These are phyloP conservation scores for Vaccinium vitisidaea DNA, from an alignment of 148 eudicot genomes.

Conservation along the genomic window DNA sequence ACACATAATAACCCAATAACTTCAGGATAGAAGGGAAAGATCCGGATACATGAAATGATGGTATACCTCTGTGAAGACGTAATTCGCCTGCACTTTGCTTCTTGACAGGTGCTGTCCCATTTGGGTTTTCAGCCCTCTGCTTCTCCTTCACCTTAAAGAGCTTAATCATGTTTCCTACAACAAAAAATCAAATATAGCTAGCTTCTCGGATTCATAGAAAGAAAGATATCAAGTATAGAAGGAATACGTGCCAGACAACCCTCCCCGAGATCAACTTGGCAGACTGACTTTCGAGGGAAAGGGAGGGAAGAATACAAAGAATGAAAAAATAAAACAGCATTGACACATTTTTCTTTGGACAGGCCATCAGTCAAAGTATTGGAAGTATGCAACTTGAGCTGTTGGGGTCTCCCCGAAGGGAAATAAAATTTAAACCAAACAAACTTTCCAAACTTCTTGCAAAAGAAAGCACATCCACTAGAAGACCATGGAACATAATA, in stretches of 20 bases:
- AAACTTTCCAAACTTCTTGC: neutral
- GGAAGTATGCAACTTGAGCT: neutral
- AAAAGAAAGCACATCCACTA: neutral
- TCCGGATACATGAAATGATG: neutral
- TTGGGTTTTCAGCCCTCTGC: constrained; percentile 69
- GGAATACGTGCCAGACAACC: neutral
- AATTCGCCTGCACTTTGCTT: constrained; percentile 88
- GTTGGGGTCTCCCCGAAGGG: neutral
- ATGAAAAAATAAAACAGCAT: neutral
- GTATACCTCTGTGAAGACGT: constrained; percentile 72
- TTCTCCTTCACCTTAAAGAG: constrained; percentile 78
- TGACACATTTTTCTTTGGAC: neutral
- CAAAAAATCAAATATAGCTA: neutral
- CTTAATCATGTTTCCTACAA: constrained; percentile 69
- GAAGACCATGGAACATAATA: neutral
- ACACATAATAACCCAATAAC: neutral
- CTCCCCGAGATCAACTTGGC: neutral
- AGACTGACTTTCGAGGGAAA: neutral
- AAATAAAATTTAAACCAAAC: neutral
- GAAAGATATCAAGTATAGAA: neutral
- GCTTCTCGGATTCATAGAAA: neutral
- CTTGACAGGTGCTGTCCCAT: constrained; percentile 63
- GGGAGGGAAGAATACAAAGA: neutral
- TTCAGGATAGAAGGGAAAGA: neutral
- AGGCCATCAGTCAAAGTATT: neutral